Evolutionary conservation across 2,329 filamentous ascomycete genomes (phyloP).

Genomic region (Aspergillus sp.): DNA sequence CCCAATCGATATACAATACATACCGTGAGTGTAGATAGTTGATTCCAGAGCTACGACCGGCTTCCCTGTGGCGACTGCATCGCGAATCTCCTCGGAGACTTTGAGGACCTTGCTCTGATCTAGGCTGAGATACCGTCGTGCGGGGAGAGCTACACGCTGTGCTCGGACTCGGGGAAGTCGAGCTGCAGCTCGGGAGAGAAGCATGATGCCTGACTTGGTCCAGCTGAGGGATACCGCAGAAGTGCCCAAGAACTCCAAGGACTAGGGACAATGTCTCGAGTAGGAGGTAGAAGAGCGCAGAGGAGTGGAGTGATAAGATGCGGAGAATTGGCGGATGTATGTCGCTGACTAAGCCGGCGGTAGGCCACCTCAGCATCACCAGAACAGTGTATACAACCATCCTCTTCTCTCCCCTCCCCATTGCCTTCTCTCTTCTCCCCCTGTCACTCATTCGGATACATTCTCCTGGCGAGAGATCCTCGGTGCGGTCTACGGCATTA

Average conservation of each 20-base stretch:
- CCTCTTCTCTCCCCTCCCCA: slow-evolving; percentile 1
- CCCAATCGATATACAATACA: background rate
- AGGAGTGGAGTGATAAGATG: slow-evolving; percentile 7
- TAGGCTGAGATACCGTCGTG: slow-evolving; percentile 27
- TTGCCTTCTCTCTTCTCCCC: slow-evolving; percentile 8
- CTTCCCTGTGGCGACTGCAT: slow-evolving; percentile 69
- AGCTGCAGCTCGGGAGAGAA: slow-evolving; percentile 20
- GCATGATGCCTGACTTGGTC: slow-evolving; percentile 10
- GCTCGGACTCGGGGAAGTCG: slow-evolving; percentile 15
- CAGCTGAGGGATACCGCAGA: too few relatives aligned
- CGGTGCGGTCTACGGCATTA: slow-evolving; percentile 25
- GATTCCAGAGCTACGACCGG: slow-evolving; percentile 92
- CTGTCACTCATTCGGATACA: slow-evolving; percentile 11
- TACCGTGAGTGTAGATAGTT: slow-evolving; percentile 94
- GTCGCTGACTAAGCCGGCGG: slow-evolving; percentile 13
- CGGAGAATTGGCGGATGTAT: slow-evolving; percentile 8
- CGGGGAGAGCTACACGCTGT: slow-evolving; percentile 3
- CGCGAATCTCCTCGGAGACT: slow-evolving; percentile 77
- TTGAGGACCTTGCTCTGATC: slow-evolving; percentile 55
- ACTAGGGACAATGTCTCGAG: slow-evolving; percentile 5
- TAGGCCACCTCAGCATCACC: slow-evolving; percentile 39
- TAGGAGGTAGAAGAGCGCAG: slow-evolving; percentile 17
- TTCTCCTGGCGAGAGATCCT: slow-evolving; percentile 20
- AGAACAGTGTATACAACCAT: slow-evolving; percentile 12
- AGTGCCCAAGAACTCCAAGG: too few relatives aligned